Evolutionary conservation across 257 asterid genomes (phyloP).

Genomic region (Ilex asprella): DNA sequence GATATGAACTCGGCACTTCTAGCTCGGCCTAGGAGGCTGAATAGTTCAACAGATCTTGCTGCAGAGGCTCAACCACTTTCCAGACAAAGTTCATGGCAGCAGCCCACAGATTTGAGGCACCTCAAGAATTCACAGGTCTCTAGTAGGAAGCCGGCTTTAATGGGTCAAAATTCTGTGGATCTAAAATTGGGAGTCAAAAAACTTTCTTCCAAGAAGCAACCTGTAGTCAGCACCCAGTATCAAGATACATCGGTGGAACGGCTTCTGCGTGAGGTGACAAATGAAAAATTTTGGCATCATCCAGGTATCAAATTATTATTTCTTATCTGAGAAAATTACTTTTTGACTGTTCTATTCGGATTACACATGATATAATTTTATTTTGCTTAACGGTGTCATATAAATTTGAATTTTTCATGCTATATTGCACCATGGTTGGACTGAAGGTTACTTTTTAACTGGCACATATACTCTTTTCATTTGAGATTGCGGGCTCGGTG

Average conservation of each 20-base stretch:
- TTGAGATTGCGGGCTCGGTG: too few relatives aligned
- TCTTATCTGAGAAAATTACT: not conserved
- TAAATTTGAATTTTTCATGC: too few relatives aligned
- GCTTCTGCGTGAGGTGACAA: conserved; percentile 93
- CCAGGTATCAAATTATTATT: conserved; percentile 53
- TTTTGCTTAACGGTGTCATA: too few relatives aligned
- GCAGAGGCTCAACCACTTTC: conserved; percentile 53
- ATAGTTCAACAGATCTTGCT: conserved; percentile 47
- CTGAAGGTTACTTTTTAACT: too few relatives aligned
- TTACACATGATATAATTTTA: too few relatives aligned
- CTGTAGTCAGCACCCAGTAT: conserved; percentile 38
- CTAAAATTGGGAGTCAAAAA: conserved; percentile 55
- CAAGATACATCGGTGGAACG: conserved; percentile 97
- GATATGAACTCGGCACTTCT: conserved; percentile 45
- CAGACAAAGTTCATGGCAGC: conserved; percentile 75
- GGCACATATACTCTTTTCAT: too few relatives aligned
- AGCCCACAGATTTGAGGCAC: conserved; percentile 55
- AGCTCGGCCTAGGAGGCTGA: conserved; percentile 57
- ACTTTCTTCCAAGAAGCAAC: conserved; percentile 65
- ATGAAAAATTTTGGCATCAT: conserved; percentile 87
- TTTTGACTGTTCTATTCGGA: too few relatives aligned
- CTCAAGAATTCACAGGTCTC: conserved; percentile 52
- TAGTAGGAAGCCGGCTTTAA: conserved; percentile 51
- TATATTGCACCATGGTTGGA: too few relatives aligned
- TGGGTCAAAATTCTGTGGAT: conserved; percentile 44